Percentiles rank a stretch among this genome's conserved stretches.
Conservation (phyloP, 2,329 filamentous ascomycete genomes). For the Sphaerulina vaccinii region DNA sequence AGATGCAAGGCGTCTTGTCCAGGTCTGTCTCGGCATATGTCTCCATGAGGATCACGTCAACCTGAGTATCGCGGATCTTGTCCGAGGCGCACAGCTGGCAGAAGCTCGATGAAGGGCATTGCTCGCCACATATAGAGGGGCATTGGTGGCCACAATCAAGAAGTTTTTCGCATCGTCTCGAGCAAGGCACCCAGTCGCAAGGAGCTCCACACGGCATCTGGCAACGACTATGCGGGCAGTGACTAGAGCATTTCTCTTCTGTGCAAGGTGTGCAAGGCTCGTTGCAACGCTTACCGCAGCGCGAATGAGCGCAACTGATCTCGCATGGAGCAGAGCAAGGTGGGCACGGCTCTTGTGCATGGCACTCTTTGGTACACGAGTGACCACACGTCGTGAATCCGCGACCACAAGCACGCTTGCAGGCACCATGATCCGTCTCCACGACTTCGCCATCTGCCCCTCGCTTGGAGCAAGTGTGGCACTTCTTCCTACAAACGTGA, state of each 20-base stretch:
- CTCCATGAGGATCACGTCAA: conserved; percentile 58
- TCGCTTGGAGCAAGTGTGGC: conserved; percentile 49
- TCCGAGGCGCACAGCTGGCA: conserved; percentile 58
- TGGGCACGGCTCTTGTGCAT: conserved; percentile 49
- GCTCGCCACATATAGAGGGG: conserved; percentile 64
- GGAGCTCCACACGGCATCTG: conserved; percentile 64
- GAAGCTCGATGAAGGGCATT: conserved; percentile 52
- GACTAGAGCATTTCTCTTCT: conserved; percentile 53
- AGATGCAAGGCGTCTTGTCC: conserved; percentile 60
- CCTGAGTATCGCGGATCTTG: conserved; percentile 47
- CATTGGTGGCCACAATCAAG: conserved; percentile 63
- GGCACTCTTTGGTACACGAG: conserved; percentile 53
- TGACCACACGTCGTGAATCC: conserved; percentile 58
- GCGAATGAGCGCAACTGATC: conserved; percentile 56
- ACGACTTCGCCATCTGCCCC: conserved; percentile 33
- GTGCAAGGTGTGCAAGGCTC: conserved; percentile 64
- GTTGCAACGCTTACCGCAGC: conserved; percentile 55
- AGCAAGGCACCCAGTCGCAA: conserved; percentile 66
- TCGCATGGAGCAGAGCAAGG: conserved; percentile 55
- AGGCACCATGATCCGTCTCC: conserved; percentile 48
- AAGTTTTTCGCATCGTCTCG: conserved; percentile 54
- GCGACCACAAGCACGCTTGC: conserved; percentile 52
- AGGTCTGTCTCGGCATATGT: conserved; percentile 60
- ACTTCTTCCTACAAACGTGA: conserved; percentile 55
- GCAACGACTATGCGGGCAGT: conserved; percentile 54